Conservation (phyloP, 352 stramenopile species). For the Phytopythium delawarense region DNA sequence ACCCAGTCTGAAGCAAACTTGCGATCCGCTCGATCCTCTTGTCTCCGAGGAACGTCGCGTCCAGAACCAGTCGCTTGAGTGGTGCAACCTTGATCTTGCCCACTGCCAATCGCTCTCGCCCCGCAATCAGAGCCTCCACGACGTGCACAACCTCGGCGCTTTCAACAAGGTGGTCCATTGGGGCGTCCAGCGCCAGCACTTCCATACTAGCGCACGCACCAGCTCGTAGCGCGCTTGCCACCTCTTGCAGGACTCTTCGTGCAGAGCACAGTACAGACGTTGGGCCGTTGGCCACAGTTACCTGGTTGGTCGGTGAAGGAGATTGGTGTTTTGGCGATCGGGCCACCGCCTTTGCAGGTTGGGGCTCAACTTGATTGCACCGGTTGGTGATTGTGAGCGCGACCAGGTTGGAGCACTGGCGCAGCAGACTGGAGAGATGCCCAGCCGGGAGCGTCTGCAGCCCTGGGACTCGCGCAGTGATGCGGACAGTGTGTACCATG, state of each 20-base stretch:
- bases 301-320: neutral
- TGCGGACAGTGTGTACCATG: conserved; percentile 37
- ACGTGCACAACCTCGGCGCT: conserved; percentile 37
- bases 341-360: neutral
- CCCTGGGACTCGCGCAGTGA: conserved; percentile 28
- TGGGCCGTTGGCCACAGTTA: neutral
- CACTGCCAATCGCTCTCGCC: conserved; percentile 1
- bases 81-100: neutral
- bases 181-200: conserved; percentile 31
- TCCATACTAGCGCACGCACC: conserved; percentile 30
- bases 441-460: conserved; percentile 22
- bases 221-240: conserved; percentile 22
- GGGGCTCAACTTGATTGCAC: neutral
- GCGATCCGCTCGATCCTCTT: conserved; percentile 28
- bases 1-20: conserved; percentile 18
- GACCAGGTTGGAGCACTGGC: conserved; percentile 28
- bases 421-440: conserved; percentile 26
- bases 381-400: conserved; percentile 34
- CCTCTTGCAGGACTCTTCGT: conserved; percentile 13
- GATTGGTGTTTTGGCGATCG: neutral
- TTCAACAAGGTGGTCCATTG: conserved; percentile 57
- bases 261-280: neutral
- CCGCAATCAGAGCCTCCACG: conserved; percentile 29
- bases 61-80: conserved; percentile 34
- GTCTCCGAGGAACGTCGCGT: conserved; percentile 58